Evolutionary conservation across 257 asterid genomes (phyloP), one percentile per base, ranked within the genome.

Genomic region (Penstemon davidsonii): DNA sequence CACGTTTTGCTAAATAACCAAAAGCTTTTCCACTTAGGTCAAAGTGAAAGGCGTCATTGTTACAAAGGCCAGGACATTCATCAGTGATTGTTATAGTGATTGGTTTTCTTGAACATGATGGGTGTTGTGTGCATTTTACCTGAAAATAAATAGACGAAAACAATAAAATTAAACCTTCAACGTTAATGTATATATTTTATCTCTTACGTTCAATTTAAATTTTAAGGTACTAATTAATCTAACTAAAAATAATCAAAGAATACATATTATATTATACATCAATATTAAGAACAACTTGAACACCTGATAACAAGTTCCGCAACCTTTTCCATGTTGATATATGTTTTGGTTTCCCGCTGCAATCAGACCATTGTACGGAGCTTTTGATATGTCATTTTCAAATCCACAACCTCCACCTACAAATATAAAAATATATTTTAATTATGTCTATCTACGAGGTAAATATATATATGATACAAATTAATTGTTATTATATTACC

Each of bases 21-120:
- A 72, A 77, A 5, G 78, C 72, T 62, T 72, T 72, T 7, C 55
- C 68, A 13, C 81, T 77, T 37, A 72, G 51, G 55, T 77, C 81
- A 2, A 77, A 77, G 62, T 72, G 81, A 50, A 72, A 0, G 12
- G 42, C 19, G 0, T 67, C 75, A 5, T 68, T 64, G 69, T 72
- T 72, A 73, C 81, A 77, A 1, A 57, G 12, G 5, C 81, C 75
- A 0, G 72, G 72, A 19, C 81, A 77, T 53, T 67, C 74, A 42
- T 77, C 59, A 5, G 78, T 77, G 50, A 72, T 49, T 0, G 81
- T 67, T 40, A 77, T 5, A 0, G 60, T 72, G 45, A 72, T 49
- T 0, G 77, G 71, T 39, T 3, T 2, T 33, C 75, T 64, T 7
- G 71, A 67, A 13, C 81, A 76, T 9, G 5, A 33, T 25, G 58